Percentiles rank a stretch among this genome's conserved stretches.
These are phyloP conservation scores for Erigeron canadensis DNA, from an alignment of 129 eudicot species.

Conservation along the genomic window DNA sequence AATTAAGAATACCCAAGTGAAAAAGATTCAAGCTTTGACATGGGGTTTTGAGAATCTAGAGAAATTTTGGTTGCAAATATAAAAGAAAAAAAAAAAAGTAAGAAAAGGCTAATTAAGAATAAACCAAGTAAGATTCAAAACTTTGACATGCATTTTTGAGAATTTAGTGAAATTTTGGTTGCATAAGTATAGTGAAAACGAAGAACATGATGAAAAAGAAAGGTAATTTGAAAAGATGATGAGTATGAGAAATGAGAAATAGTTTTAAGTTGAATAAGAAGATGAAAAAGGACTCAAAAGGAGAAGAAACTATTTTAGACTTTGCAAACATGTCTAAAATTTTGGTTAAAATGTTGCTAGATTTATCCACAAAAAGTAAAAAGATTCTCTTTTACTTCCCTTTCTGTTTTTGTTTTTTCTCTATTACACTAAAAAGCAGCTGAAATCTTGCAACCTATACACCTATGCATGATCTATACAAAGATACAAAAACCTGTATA, in stretches of 20 bases:
- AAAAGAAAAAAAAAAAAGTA: neutral
- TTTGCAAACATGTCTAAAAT: slow-evolving; percentile 47
- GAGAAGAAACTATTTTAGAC: slow-evolving; percentile 19
- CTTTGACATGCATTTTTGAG: slow-evolving; percentile 20
- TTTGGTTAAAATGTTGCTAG: slow-evolving; percentile 46
- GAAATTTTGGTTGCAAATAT: neutral
- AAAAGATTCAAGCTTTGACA: slow-evolving; percentile 19
- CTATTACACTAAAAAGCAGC: slow-evolving; percentile 46
- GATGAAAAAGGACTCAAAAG: slow-evolving; percentile 31
- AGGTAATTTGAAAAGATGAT: neutral
- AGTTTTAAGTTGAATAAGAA: neutral
- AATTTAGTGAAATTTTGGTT: neutral
- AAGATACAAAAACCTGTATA: slow-evolving; percentile 43
- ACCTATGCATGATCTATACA: slow-evolving; percentile 56
- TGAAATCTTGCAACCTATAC: slow-evolving; percentile 54
- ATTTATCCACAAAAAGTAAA: slow-evolving; percentile 48
- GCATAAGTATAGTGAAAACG: slow-evolving; percentile 10
- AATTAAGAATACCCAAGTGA: slow-evolving; percentile 8
- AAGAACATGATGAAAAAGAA: slow-evolving; percentile 17
- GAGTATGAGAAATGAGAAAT: slow-evolving; percentile 4
- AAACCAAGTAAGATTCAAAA: slow-evolving; percentile 22
- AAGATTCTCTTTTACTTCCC: slow-evolving; percentile 43
- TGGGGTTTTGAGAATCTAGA: slow-evolving; percentile 14
- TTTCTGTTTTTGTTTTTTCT: slow-evolving; percentile 29
- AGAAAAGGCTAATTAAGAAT: neutral